These are phyloP conservation scores for Xerocomus potaroensis DNA, from an alignment of 768 basidiomycete species.

Conservation along the genomic window DNA sequence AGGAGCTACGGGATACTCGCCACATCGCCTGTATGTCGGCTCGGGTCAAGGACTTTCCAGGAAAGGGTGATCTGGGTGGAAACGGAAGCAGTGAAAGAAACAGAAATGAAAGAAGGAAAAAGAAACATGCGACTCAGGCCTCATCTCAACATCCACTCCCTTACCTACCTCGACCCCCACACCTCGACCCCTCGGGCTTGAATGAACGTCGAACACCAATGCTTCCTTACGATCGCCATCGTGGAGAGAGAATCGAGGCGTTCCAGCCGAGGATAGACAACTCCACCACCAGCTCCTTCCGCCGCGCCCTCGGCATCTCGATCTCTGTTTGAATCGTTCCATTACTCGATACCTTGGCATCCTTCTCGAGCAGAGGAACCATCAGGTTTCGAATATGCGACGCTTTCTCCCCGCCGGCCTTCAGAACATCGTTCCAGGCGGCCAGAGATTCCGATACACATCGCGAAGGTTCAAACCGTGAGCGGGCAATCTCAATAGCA, in stretches of 20 bases:
- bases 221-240: neutral
- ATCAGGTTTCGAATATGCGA: conserved; percentile 1
- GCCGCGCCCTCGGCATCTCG: conserved; percentile 3
- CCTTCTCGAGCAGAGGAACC: conserved; percentile 4
- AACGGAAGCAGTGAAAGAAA: neutral
- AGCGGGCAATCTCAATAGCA: neutral
- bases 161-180: neutral
- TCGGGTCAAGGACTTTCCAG: neutral
- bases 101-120: neutral
- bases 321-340: conserved; percentile 5
- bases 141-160: neutral
- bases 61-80: neutral
- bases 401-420: neutral
- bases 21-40: too few relatives aligned
- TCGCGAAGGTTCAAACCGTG: neutral
- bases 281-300: neutral
- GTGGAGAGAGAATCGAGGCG: neutral
- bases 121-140: neutral
- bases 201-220: neutral
- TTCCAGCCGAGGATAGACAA: neutral
- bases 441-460: neutral
- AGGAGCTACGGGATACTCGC: too few relatives aligned
- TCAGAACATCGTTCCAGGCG: neutral
- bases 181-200: neutral
- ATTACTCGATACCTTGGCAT: neutral